Conservation (phyloP, 352 stramenopile species). For the Phytophthora ramorum region DNA sequence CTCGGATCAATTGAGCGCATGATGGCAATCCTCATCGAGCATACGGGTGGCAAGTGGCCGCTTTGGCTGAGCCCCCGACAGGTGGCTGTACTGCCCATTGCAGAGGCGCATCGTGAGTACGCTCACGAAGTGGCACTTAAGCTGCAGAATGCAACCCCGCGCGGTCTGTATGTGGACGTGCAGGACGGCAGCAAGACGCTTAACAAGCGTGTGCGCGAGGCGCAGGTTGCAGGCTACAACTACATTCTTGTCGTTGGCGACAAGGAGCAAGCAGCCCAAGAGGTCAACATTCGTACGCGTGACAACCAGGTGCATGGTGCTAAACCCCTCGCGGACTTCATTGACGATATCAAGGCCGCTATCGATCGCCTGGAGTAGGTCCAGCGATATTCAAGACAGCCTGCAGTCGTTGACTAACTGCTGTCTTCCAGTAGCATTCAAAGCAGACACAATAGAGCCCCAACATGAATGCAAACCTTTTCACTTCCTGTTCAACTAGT, state of each 20-base stretch:
- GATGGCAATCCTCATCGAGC: conserved; percentile 98
- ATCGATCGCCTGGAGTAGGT: conserved; percentile 72
- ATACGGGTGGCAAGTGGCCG: conserved; percentile 96
- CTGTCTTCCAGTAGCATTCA: background rate
- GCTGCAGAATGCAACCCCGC: conserved; percentile 45
- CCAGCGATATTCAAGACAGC: conserved; percentile 7
- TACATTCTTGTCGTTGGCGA: conserved; percentile 88
- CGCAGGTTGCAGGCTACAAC: conserved; percentile 84
- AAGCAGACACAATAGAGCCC: conserved; percentile 34
- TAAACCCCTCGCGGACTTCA: conserved; percentile 60
- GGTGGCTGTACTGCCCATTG: conserved; percentile 75
- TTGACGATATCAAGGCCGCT: conserved; percentile 58
- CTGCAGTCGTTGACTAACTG: background rate
- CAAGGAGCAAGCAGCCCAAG: conserved; percentile 56
- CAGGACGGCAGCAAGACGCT: conserved; percentile 82
- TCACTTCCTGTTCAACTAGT: conserved; percentile 3
- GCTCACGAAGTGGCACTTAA: conserved; percentile 55
- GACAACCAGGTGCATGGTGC: conserved; percentile 85
- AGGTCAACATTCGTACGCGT: conserved; percentile 83
- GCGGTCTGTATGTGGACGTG: conserved; percentile 71
- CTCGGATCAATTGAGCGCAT: conserved; percentile 98
- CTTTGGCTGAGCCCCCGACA: conserved; percentile 94
- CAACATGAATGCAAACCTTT: conserved; percentile 21
- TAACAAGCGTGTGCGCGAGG: conserved; percentile 86
- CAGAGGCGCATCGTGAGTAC: conserved; percentile 71